A percentile compares a stretch with the other conserved stretches of the same genome.
These are phyloP conservation scores for Entamoeba nuttalli DNA, from an alignment of 208 protist genomes.

Conservation along the genomic window DNA sequence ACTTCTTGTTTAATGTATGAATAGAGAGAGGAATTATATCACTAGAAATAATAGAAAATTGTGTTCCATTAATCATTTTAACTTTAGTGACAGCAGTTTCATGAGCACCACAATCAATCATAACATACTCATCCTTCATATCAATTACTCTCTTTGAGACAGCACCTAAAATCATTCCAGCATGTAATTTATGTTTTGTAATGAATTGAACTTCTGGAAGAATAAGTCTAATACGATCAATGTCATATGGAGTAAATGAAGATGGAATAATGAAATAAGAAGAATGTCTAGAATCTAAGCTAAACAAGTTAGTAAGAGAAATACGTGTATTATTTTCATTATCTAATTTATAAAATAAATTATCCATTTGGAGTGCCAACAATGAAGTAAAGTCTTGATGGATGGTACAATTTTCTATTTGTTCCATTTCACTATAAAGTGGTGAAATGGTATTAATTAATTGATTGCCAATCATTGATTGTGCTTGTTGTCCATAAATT, in stretches of 20 bases:
- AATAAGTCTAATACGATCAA: not conserved
- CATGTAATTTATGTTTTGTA: not conserved
- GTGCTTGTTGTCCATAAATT: not conserved
- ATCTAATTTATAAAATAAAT: not conserved
- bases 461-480: not conserved
- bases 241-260: not conserved
- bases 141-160: not conserved
- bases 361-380: not conserved
- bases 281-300: not conserved
- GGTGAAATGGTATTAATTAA: not conserved
- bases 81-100: not conserved
- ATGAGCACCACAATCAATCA: not conserved
- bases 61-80: not conserved
- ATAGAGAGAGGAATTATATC: not conserved
- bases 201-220: not conserved
- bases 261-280: not conserved
- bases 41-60: not conserved
- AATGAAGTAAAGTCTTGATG: not conserved
- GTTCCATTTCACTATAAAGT: not conserved
- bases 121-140: not conserved
- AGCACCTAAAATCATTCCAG: not conserved
- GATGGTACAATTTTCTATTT: not conserved
- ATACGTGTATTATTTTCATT: not conserved
- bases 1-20: not conserved
- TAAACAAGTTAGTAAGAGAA: not conserved